Evolutionary conservation across 2,329 filamentous ascomycete genomes (phyloP), one percentile per base, ranked within the genome.

Genomic region (Aphanoascus verrucosus): DNA sequence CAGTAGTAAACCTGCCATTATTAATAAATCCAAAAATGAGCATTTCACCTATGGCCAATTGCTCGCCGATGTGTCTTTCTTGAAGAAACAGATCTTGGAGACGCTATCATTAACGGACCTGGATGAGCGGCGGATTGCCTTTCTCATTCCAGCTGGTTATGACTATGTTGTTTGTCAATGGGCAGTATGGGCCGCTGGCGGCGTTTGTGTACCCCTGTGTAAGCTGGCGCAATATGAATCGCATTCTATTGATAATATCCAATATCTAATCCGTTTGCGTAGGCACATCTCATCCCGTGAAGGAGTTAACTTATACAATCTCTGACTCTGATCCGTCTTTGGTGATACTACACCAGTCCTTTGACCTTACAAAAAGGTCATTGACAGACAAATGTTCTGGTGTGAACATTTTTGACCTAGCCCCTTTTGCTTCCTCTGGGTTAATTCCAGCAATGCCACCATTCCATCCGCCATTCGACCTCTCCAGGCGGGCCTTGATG

Each of bases 181-280:
- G 70, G 70, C 71, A 6, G 58, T 71, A 50, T 73, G 70, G 70
- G 70, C 69, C 9, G 67, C 69, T 3, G 71, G 71, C 14, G 71
- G 69, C n/a, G 65, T 72, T 15, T 67, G 64, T 32, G 70, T 73
- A 17, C 70, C 71, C 17, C 62, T 73, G 11, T 73, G 70, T 72
- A 68, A 50, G 66, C 58, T 1, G 34, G 37, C 40, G 48, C 43
- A 17, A 41, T 17, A 17, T 19, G 15, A 6, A 8, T 40, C 32
- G 50, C 9, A 37, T 38, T 20, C 17, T 7, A 7, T 11, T 1
- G 11, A 19, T 32, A 40, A 14, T 23, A 14, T 19, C n/a, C n/a
- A 37, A 34, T 42, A 52, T 42, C 53, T 54, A 55, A 54, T 48
- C 48, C 5, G 38, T 15, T 42, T 20, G 23, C 31, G 37, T 38